Evolutionary conservation across 192 early-diverging fungal genomes (phyloP).

Genomic region (Spizellomyces sp.): DNA sequence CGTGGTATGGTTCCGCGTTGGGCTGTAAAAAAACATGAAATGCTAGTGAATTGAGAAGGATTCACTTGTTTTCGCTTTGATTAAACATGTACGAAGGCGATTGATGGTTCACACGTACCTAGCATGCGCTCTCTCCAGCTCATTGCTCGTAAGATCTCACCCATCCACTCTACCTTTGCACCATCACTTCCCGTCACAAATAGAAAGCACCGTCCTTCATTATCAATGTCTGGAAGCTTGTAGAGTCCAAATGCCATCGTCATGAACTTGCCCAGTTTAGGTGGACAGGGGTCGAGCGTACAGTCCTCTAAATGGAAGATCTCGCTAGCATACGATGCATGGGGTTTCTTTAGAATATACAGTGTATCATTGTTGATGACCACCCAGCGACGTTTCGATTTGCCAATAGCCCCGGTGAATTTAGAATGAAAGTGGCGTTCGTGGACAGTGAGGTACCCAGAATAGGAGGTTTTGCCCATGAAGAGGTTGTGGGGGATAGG

Average conservation of each 20-base stretch:
- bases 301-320: constrained; percentile 1
- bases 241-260: neutral
- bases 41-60: neutral
- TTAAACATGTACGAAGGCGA: neutral
- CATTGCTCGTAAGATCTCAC: neutral
- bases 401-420: neutral
- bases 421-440: neutral
- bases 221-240: neutral
- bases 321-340: neutral
- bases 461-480: neutral
- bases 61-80: no score
- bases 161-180: constrained; percentile 8
- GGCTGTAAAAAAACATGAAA: neutral
- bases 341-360: constrained; percentile 4
- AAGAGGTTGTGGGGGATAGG: neutral
- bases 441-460: neutral
- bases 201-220: neutral
- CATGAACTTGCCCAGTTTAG: neutral
- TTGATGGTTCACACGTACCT: neutral
- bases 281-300: constrained; percentile 2
- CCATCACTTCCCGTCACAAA: constrained; percentile 3
- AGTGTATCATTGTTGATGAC: constrained; percentile 9
- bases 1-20: neutral
- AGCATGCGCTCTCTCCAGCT: neutral
- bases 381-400: constrained; percentile 1